Conservation (phyloP, 106 monocot species). For the Chionographis japonica region DNA sequence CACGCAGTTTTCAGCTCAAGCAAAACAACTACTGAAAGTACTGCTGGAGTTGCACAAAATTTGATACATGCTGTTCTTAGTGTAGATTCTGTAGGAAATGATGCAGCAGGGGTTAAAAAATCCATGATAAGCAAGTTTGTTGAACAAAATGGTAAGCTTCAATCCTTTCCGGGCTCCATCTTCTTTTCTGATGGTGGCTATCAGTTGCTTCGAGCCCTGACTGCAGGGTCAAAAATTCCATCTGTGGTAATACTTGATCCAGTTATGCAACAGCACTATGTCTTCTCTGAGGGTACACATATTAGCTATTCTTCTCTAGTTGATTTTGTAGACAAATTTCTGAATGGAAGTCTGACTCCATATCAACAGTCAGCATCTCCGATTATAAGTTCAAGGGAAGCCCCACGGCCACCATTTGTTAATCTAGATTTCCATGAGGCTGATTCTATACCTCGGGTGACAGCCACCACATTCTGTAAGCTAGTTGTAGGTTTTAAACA, state of each 20-base stretch:
- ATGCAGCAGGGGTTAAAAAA: constrained; percentile 1
- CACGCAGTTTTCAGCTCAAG: constrained; percentile 13
- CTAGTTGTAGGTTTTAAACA: constrained; percentile 47
- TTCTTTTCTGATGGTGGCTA: constrained; percentile 82
- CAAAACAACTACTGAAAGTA: neutral
- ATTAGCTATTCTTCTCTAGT: constrained; percentile 48
- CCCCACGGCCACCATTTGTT: constrained; percentile 78
- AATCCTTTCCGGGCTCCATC: constrained; percentile 51
- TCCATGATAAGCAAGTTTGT: constrained; percentile 1
- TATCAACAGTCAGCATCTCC: constrained; percentile 43
- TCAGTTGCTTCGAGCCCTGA: constrained; percentile 57
- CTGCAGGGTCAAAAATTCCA: constrained; percentile 58
- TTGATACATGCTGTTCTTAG: neutral
- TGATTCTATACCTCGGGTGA: constrained; percentile 60
- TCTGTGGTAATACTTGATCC: constrained; percentile 82
- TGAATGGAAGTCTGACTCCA: constrained; percentile 76
- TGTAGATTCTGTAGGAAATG: constrained; percentile 9
- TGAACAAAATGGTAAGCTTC: constrained; percentile 8
- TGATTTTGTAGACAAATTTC: constrained; percentile 52
- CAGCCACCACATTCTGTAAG: constrained; percentile 54
- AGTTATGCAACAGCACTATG: constrained; percentile 53
- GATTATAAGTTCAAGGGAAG: constrained; percentile 33
- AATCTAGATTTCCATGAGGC: constrained; percentile 89
- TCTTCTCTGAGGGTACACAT: constrained; percentile 38
- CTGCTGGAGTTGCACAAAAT: neutral